Evolutionary conservation across 306 rosid genomes (phyloP), one percentile per base, ranked within the genome.

Genomic region (Castanea mollissima): DNA sequence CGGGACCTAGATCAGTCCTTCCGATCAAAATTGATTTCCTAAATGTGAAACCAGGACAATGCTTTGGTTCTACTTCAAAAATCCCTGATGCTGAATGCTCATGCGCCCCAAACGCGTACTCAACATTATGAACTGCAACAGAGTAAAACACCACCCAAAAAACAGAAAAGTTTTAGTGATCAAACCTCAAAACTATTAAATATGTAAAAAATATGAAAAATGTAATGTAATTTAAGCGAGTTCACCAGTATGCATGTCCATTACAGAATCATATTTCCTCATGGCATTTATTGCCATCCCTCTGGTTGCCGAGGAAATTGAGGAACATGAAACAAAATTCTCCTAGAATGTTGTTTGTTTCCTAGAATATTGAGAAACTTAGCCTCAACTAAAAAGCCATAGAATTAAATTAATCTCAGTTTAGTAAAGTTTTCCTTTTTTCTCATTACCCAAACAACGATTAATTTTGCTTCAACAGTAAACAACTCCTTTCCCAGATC

Each of bases 41-140:
- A 75, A 93, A 96, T 35, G 95, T 91, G 78, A 96, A 96, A 31
- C 99, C 99, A 12, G 99, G 99, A 73, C 99, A 96, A 57, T 84
- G 75, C 34, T 85, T 89, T 11, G 99, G 98, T 79, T 93, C 97
- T 70, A 96, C 98, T 82, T 93, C 96, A 71, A 96, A 93, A 73
- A 96, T 93, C 62, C 99, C 98, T 3, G 96, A 88, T 2, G 96
- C 79, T 56, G 91, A 46, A 58, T 84, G 92, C 14, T 96, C 99
- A 76, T 96, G 99, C 1, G 99, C 99, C 73, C 99, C 99, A 82
- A 93, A 96, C 27, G 96, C 97, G 78, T 96, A 96, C 80, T 96
- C 99, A 80, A 91, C 79, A 2, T 85, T 96, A 74, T 93, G 98
- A 85, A 96, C 99, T 95, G 51, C 54, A 85, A 46, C 4, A 68